Conservation (phyloP, 768 basidiomycete genomes). For the Phylloporus sp. region DNA sequence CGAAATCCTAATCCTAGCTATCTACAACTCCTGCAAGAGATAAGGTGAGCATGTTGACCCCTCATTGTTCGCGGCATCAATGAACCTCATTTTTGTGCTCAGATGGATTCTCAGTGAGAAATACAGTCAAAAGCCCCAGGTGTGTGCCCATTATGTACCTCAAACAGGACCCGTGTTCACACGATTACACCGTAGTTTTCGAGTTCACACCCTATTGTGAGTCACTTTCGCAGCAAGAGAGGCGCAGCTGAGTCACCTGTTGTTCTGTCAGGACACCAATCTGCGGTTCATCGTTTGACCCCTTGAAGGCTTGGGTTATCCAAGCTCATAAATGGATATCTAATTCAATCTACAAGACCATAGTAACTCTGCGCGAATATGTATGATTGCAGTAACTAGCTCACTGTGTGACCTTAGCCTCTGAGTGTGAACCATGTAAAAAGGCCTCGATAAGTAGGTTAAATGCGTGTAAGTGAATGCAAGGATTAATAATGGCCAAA, state of each 20-base stretch:
- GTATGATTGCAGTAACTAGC: background rate
- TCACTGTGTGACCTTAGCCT: background rate
- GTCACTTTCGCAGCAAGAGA: slow-evolving; percentile 10
- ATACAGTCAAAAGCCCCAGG: slow-evolving; percentile 58
- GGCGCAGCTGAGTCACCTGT: background rate
- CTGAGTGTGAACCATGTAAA: background rate
- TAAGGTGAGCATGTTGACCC: slow-evolving; percentile 36
- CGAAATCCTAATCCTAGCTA: slow-evolving; percentile 50
- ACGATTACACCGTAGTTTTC: slow-evolving; percentile 33
- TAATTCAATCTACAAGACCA: background rate
- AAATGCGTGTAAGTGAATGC: background rate
- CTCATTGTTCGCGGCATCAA: background rate
- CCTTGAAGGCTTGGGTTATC: background rate
- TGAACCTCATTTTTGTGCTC: background rate
- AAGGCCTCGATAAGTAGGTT: background rate
- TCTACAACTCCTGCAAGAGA: slow-evolving; percentile 41
- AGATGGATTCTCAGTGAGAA: slow-evolving; percentile 42
- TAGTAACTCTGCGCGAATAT: background rate
- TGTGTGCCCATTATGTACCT: slow-evolving; percentile 8
- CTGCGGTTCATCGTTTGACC: slow-evolving; percentile 29
- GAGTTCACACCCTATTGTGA: slow-evolving; percentile 40
- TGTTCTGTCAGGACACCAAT: slow-evolving; percentile 24
- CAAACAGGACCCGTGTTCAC: slow-evolving; percentile 4
- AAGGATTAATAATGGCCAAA: background rate
- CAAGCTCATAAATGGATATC: background rate